Percentiles rank a stretch among this genome's conserved stretches.
These are phyloP conservation scores for Amanita brunnescens DNA, from an alignment of 768 basidiomycete species.

Conservation along the genomic window DNA sequence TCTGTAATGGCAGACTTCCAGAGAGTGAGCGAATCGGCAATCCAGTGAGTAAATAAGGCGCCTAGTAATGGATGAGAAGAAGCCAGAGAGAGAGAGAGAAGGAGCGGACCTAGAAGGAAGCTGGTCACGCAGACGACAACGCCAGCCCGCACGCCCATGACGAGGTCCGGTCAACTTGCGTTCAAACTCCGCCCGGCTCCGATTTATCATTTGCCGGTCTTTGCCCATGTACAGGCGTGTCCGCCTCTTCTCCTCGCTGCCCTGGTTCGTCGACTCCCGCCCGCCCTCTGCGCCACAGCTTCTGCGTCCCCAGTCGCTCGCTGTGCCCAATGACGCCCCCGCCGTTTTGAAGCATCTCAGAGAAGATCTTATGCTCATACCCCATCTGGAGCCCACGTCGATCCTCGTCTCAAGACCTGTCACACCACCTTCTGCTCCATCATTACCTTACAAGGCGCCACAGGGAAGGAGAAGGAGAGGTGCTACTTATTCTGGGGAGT, in stretches of 20 bases:
- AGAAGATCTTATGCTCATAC: conserved; percentile 46
- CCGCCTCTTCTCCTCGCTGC: conserved; percentile 18
- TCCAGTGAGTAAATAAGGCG: conserved; percentile 83
- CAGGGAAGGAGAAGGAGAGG: conserved; percentile 61
- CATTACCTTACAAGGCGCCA: conserved; percentile 45
- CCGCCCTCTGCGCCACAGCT: conserved; percentile 14
- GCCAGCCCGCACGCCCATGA: conserved; percentile 65
- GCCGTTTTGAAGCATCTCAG: conserved; percentile 46
- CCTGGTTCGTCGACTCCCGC: conserved; percentile 62
- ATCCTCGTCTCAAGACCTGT: conserved; percentile 48
- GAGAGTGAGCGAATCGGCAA: conserved; percentile 83
- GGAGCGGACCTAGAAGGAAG: conserved; percentile 61
- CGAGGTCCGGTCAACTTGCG: neutral
- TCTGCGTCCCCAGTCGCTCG: conserved; percentile 14
- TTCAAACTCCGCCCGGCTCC: conserved; percentile 3
- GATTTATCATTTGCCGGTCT: neutral
- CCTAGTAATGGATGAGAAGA: conserved; percentile 32
- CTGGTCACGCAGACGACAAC: conserved; percentile 72
- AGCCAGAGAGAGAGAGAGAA: neutral
- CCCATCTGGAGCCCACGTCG: conserved; percentile 55
- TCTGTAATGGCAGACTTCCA: conserved; percentile 89
- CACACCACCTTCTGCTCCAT: conserved; percentile 44
- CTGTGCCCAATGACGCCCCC: conserved; percentile 48
- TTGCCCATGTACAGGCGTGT: neutral
- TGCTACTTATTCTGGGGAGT: conserved; percentile 59